Conservation (phyloP, 1,284 basidiomycete genomes). For the Pholiota adiposa region DNA sequence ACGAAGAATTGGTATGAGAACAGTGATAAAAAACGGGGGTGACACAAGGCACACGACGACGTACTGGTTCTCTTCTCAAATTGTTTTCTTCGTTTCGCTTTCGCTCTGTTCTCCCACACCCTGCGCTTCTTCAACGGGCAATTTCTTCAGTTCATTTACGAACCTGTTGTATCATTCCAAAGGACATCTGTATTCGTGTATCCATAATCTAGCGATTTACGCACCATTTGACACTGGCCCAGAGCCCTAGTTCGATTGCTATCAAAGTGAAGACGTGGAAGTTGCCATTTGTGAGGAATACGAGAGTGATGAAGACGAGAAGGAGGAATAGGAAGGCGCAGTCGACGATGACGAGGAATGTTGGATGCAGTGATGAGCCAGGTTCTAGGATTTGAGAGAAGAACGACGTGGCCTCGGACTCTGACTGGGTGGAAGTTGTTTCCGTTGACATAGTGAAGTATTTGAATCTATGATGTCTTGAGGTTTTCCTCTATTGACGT, state of each 20-base stretch:
- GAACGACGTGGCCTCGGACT: conserved; percentile 28
- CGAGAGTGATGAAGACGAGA: conserved; percentile 57
- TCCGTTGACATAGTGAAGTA: not conserved
- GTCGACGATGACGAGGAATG: conserved; percentile 69
- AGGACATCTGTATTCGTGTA: conserved; percentile 26
- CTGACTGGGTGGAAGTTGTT: not conserved
- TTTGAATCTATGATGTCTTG: not conserved
- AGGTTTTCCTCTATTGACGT: not conserved
- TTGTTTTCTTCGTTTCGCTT: conserved; percentile 14
- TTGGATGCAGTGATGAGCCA: conserved; percentile 74
- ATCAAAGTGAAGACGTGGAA: conserved; percentile 68
- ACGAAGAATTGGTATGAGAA: conserved; percentile 87
- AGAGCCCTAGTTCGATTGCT: conserved; percentile 64
- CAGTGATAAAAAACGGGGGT: conserved; percentile 44
- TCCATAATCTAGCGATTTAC: conserved; percentile 19
- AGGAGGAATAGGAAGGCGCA: conserved; percentile 59
- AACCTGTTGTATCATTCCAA: conserved; percentile 46
- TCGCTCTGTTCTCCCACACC: conserved; percentile 31
- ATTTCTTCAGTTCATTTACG: conserved; percentile 51
- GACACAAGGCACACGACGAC: not conserved
- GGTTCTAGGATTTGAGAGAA: conserved; percentile 64
- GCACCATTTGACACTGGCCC: conserved; percentile 81
- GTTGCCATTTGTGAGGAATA: conserved; percentile 62
- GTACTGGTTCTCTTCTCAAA: conserved; percentile 5
- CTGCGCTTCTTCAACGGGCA: conserved; percentile 21